A percentile compares a stretch with the other conserved stretches of the same genome.
These are phyloP conservation scores for Metschnikowia arizonensis DNA, from an alignment of 805 yeast genomes.

Conservation along the genomic window DNA sequence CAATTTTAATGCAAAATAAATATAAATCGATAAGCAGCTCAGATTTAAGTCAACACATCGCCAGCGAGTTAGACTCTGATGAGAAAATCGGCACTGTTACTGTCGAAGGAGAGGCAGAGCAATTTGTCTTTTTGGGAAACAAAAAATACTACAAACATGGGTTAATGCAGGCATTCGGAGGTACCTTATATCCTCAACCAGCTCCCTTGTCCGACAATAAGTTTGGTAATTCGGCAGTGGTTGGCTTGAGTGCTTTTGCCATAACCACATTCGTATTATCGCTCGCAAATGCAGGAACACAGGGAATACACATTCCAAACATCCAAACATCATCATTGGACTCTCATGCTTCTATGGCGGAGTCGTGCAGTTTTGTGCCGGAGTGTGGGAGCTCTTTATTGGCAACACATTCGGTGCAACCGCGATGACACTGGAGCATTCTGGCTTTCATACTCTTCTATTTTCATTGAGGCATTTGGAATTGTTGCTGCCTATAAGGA, in stretches of 20 bases:
- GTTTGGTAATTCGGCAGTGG: conserved; percentile 50
- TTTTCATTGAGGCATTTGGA: conserved; percentile 53
- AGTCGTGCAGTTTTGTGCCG: conserved; percentile 45
- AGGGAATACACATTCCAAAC: conserved; percentile 40
- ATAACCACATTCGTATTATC: conserved; percentile 47
- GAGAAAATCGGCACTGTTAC: not conserved
- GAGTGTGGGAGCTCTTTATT: conserved; percentile 46
- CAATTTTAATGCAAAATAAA: not conserved
- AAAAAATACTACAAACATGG: conserved; percentile 48
- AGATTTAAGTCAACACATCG: conserved; percentile 1
- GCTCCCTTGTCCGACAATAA: conserved; percentile 6
- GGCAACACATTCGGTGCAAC: conserved; percentile 57
- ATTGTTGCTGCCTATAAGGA: conserved; percentile 45
- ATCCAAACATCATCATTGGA: conserved; percentile 44
- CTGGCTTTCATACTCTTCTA: conserved; percentile 48
- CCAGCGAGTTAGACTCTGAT: not conserved
- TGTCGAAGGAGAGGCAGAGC: conserved; percentile 35
- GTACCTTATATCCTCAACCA: conserved; percentile 45
- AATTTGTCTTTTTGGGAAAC: conserved; percentile 41
- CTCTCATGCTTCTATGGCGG: conserved; percentile 50
- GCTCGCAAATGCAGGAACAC: conserved; percentile 43
- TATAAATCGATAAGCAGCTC: not conserved
- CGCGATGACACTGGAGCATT: conserved; percentile 48
- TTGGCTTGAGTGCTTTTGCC: conserved; percentile 49
- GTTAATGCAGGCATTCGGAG: conserved; percentile 61